phyloP scores from a whole-genome alignment of 176 grass and related monocot species.

The Aegilops sharonensis region DNA sequence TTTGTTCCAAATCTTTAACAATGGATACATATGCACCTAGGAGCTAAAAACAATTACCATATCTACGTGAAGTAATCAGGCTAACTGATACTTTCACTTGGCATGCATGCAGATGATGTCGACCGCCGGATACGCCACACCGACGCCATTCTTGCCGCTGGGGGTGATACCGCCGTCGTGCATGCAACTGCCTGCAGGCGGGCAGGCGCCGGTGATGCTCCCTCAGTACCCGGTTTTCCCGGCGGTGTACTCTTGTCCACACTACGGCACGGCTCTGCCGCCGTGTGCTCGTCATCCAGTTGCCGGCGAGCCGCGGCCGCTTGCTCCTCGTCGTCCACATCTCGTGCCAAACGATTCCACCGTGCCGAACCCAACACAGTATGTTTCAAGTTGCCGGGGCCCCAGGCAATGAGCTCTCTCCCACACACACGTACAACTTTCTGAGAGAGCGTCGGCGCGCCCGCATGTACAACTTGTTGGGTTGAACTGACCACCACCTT shows the following conservation, averaged over 20 bases:
- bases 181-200: background rate
- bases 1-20: too few relatives aligned
- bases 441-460: too few relatives aligned
- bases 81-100: background rate
- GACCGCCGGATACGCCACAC: background rate
- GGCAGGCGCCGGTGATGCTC: background rate
- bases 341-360: background rate
- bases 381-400: background rate
- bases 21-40: too few relatives aligned
- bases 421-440: too few relatives aligned
- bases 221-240: background rate
- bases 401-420: too few relatives aligned
- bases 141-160: background rate
- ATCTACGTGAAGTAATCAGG: background rate
- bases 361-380: background rate
- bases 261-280: background rate
- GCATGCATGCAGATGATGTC: slow-evolving; percentile 1
- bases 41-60: too few relatives aligned
- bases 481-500: background rate
- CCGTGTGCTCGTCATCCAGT: background rate
- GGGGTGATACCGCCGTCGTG: background rate
- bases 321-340: background rate
- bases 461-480: background rate
- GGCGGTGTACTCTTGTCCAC: background rate
- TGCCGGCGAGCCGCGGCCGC: background rate